Conservation (phyloP, 2,329 filamentous ascomycete species). For the Pseudogymnoascus sp. region DNA sequence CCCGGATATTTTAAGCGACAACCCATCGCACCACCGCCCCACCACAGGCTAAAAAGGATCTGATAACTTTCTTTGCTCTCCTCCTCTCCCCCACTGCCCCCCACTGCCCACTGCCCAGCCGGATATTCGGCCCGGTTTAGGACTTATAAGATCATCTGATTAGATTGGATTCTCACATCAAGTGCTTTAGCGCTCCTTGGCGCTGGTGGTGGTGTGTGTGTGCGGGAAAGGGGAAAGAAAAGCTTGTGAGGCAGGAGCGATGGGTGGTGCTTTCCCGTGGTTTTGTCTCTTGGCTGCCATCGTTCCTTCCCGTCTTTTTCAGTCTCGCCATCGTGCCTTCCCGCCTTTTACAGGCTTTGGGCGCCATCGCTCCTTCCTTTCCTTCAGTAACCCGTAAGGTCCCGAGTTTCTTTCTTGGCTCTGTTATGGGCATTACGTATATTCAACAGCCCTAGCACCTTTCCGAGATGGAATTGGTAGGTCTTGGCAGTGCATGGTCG, state of each 20-base stretch:
- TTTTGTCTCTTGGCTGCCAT: neutral
- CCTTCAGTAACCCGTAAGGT: neutral
- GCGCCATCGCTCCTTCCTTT: neutral
- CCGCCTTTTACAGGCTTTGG: neutral
- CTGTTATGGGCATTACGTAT: neutral
- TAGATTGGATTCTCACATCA: conserved; percentile 1
- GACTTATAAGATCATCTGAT: conserved; percentile 7
- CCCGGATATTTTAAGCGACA: conserved; percentile 4
- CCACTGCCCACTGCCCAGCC: neutral
- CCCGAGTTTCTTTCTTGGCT: neutral
- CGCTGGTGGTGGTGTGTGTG: neutral
- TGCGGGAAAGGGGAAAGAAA: neutral
- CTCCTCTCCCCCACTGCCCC: neutral
- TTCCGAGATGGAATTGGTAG: neutral
- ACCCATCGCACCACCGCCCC: neutral
- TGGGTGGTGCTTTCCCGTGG: neutral
- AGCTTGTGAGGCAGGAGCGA: neutral
- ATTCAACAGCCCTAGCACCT: neutral
- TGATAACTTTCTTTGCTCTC: conserved; percentile 1
- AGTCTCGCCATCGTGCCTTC: neutral
- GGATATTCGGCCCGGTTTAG: neutral
- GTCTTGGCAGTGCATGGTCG: neutral
- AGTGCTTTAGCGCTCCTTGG: neutral
- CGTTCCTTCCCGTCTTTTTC: neutral
- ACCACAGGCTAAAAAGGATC: neutral